Evolutionary conservation across 371 early-diverging fungal genomes (phyloP), one percentile per base, ranked within the genome.

Genomic region (Mortierella sp.): DNA sequence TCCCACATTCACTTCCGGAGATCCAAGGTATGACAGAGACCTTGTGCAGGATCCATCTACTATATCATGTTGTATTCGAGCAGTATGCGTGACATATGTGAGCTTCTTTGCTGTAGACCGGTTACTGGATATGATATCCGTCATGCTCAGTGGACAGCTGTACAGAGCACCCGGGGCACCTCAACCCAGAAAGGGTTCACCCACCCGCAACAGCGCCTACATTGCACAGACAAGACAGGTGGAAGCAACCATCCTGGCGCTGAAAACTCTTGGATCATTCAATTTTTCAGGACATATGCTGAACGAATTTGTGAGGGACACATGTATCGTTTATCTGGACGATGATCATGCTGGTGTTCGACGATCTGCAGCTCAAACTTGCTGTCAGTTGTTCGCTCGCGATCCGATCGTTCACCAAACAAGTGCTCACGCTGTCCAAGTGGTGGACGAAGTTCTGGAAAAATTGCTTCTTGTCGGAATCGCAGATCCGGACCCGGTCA

Each of bases 301-400:
- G 42, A 91, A 93, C 64, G 97, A 97, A 72, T 92, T 98, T 80
- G 92, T 97, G 30, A 86, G 93, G 49, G 94, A 94, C 56, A 90
- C 90, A 46, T 91, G 97, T 6, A 83, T 94, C 19, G 79, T 85
- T 17, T 99, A 97, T 68, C 81, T 98, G 32, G 94, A 94, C 30
- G 91, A 94, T 69, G 94, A 95, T 54, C 85, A 88, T 32, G 72
- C 90, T 6, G 92, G 89, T 24, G 89, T 99, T 19, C 88, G 98
- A 42, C 89, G 89, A 59, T 90, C 95, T 11, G 95, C 98, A 0
- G 96, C 95, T 0, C 80, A 93, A 15, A 95, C 98, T 3, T 94
- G 94, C 46, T 93, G 94, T 62, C 90, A 93, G 51, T 67, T 98
- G 14, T 88, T 94, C 64, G 83, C 86, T 12, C 84, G 89, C 1